Evolutionary conservation across 140 eudicot genomes (phyloP).

Genomic region (Flaveria floridana): DNA sequence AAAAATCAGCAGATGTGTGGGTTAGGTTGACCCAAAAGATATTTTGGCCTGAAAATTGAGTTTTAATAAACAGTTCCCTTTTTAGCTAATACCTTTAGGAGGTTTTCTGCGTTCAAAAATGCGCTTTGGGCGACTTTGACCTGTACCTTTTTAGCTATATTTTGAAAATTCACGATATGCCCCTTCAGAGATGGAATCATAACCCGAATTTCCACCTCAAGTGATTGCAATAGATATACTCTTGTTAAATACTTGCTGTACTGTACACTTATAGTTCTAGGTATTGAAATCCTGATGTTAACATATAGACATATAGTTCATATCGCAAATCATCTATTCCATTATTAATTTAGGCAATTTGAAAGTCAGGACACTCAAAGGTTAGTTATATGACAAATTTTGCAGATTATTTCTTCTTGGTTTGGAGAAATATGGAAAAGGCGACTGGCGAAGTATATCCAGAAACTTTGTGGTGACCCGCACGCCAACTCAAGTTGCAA

Average conservation of each 20-base stretch:
- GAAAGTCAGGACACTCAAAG: not conserved
- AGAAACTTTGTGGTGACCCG: constrained; percentile 68
- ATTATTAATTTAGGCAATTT: not conserved
- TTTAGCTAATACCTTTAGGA: not conserved
- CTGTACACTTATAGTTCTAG: not conserved
- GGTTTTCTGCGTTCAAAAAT: not conserved
- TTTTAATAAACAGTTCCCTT: not conserved
- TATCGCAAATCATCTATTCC: not conserved
- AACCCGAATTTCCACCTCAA: not conserved
- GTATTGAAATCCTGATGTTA: not conserved
- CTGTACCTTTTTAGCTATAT: not conserved
- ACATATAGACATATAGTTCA: not conserved
- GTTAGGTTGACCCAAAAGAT: not conserved
- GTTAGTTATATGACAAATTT: not conserved
- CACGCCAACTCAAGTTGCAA: constrained; percentile 47
- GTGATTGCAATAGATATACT: too few relatives aligned
- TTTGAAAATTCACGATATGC: not conserved
- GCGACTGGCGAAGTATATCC: constrained; percentile 79
- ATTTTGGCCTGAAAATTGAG: not conserved
- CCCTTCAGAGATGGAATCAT: not conserved
- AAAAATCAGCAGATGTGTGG: not conserved
- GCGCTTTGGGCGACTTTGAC: not conserved
- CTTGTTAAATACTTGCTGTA: too few relatives aligned
- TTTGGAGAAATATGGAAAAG: constrained; percentile 67
- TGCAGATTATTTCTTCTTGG: constrained; percentile 67